Evolutionary conservation across 2,329 filamentous ascomycete genomes (phyloP).

Genomic region (Phialophora chinensis): DNA sequence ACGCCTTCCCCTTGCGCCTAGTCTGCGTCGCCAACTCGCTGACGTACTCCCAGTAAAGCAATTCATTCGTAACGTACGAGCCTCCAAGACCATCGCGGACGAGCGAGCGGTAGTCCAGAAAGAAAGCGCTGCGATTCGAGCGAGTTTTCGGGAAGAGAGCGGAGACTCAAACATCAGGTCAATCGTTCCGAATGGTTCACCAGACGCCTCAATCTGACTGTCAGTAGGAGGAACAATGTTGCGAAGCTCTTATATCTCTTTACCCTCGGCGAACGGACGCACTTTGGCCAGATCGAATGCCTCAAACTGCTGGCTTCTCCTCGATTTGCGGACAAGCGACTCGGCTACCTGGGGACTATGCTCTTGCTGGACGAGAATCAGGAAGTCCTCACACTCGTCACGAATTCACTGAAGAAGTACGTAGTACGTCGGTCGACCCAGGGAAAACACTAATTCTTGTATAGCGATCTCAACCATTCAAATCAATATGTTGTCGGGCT

Average conservation of each 20-base stretch:
- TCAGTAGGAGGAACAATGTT: constrained; percentile 89
- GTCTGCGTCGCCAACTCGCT: constrained; percentile 15
- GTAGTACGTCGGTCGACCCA: neutral
- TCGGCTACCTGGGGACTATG: constrained; percentile 96
- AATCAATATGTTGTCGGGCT: constrained; percentile 99
- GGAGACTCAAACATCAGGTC: constrained; percentile 88
- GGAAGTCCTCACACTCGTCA: constrained; percentile 94
- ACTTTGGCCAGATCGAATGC: constrained; percentile 99
- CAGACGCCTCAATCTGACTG: constrained; percentile 9
- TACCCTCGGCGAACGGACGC: constrained; percentile 93
- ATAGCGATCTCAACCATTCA: constrained; percentile 90
- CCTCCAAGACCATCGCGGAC: constrained; percentile 98
- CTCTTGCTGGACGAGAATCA: constrained; percentile 96
- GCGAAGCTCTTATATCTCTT: constrained; percentile 98
- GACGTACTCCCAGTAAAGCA: constrained; percentile 78
- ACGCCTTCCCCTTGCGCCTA: neutral
- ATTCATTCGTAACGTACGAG: constrained; percentile 98
- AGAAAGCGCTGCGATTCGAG: constrained; percentile 95
- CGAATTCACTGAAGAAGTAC: constrained; percentile 97
- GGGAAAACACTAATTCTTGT: constrained; percentile 45
- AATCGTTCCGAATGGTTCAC: constrained; percentile 45
- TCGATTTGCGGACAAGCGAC: constrained; percentile 94
- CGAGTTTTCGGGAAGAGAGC: constrained; percentile 97
- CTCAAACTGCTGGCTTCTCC: constrained; percentile 95
- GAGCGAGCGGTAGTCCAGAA: constrained; percentile 98